Conservation (phyloP, 2,329 filamentous ascomycete genomes). For the Cladosporium cucumerinum region DNA sequence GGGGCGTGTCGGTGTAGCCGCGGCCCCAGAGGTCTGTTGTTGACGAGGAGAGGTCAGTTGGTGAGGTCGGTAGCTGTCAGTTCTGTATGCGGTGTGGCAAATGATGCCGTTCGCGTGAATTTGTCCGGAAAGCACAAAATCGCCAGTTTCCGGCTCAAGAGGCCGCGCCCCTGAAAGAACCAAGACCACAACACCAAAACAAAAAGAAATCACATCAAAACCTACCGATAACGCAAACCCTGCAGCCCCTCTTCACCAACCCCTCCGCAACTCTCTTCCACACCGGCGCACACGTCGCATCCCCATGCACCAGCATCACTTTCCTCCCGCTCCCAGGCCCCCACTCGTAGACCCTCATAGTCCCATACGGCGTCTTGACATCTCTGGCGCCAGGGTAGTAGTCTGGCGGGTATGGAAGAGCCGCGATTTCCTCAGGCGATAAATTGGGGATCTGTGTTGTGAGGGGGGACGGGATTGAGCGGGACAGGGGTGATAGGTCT, state of each 20-base stretch:
- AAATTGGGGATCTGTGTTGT: constrained; percentile 33
- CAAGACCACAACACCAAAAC: too few species aligned
- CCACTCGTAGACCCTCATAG: constrained; percentile 36
- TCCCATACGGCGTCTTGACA: constrained; percentile 32
- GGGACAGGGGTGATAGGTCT: too few species aligned
- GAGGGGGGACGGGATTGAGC: constrained; percentile 24
- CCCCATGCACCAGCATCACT: constrained; percentile 33
- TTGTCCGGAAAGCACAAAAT: too few species aligned
- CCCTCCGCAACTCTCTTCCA: constrained; percentile 27
- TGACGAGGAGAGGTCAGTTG: not conserved
- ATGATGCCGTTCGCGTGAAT: too few species aligned
- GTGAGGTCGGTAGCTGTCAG: too few species aligned
- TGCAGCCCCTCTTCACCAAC: constrained; percentile 29
- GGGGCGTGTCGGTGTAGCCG: constrained; percentile 16
- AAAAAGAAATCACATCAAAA: not conserved
- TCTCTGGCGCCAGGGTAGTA: constrained; percentile 33
- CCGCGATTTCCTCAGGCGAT: constrained; percentile 24
- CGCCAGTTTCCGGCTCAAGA: too few species aligned
- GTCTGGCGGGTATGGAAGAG: constrained; percentile 31
- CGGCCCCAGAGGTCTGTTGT: constrained; percentile 19
- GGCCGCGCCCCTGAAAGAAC: too few species aligned
- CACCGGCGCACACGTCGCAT: constrained; percentile 24
- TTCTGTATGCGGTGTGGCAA: too few species aligned
- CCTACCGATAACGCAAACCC: constrained; percentile 34
- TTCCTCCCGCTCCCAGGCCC: constrained; percentile 29